Percentiles rank a stretch among this genome's conserved stretches.
Evolutionary conservation across 139 green algal species (phyloP).

Genomic region (Astrephomene gubernaculifera): DNA sequence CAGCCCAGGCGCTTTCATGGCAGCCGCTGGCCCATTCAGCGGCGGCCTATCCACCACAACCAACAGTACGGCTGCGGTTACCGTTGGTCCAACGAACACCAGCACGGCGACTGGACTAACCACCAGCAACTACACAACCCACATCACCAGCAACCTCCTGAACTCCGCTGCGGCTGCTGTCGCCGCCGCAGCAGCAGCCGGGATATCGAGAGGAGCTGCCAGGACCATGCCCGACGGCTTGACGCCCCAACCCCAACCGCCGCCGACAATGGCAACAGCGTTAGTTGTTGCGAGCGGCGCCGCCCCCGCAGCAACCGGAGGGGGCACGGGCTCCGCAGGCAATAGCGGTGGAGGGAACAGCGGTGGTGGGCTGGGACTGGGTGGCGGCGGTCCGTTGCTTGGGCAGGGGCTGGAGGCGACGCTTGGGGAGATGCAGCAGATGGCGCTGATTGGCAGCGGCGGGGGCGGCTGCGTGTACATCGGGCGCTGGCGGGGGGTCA

Average conservation of each 20-base stretch:
- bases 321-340: neutral
- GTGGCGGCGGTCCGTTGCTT: neutral
- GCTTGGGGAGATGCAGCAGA: constrained; percentile 40
- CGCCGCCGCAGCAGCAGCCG: too few species aligned
- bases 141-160: neutral
- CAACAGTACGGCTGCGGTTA: too few species aligned
- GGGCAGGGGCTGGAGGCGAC: constrained; percentile 11
- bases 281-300: too few species aligned
- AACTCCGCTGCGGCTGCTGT: too few species aligned
- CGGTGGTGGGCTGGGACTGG: neutral
- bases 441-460: constrained; percentile 30
- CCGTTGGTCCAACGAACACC: too few species aligned
- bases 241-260: neutral
- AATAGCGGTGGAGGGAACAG: neutral
- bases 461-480: constrained; percentile 35
- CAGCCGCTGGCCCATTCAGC: too few species aligned
- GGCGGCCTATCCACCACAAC: too few species aligned
- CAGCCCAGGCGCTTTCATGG: neutral
- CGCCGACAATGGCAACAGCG: too few species aligned
- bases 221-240: neutral
- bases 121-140: too few species aligned
- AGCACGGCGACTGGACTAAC: too few species aligned
- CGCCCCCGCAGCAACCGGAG: too few species aligned
- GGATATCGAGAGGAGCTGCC: too few species aligned
- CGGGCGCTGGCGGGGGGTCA: constrained; percentile 10